A percentile compares a stretch with the other conserved stretches of the same genome.
phyloP scores from a whole-genome alignment of 495 filamentous ascomycete genomes.

The Tuber brumale region DNA sequence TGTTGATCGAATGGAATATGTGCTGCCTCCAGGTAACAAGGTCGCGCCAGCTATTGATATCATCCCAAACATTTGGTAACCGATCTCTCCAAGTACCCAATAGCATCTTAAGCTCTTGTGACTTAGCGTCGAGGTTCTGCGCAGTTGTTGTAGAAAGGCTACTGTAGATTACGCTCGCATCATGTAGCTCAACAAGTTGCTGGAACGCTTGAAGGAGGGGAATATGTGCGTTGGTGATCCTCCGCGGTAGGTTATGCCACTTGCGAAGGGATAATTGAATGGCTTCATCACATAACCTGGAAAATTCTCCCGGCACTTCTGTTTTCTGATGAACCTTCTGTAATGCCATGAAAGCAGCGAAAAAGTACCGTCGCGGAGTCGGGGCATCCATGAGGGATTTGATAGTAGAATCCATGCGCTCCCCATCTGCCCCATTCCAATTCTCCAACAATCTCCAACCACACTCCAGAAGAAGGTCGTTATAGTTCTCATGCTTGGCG shows the following conservation, averaged over 20 bases:
- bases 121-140: conserved; percentile 83
- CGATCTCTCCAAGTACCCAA: conserved; percentile 93
- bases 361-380: conserved; percentile 86
- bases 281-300: conserved; percentile 83
- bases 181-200: conserved; percentile 94
- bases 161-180: conserved; percentile 89
- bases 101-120: conserved; percentile 87
- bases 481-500: conserved; percentile 98
- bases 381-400: conserved; percentile 96
- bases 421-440: conserved; percentile 80
- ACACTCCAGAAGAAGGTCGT: conserved; percentile 90
- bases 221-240: conserved; percentile 91
- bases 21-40: conserved; percentile 98
- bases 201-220: conserved; percentile 96
- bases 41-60: conserved; percentile 98
- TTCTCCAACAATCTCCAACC: conserved; percentile 90
- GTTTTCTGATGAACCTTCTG: conserved; percentile 86
- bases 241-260: conserved; percentile 91
- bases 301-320: conserved; percentile 74
- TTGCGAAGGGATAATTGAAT: conserved; percentile 95
- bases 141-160: conserved; percentile 80
- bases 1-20: conserved; percentile 95
- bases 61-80: conserved; percentile 96
- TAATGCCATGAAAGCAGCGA: conserved; percentile 94
- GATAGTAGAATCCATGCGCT: conserved; percentile 81